These are phyloP conservation scores for Aspergillus cristatus DNA, from an alignment of 495 filamentous ascomycete species.

Conservation along the genomic window DNA sequence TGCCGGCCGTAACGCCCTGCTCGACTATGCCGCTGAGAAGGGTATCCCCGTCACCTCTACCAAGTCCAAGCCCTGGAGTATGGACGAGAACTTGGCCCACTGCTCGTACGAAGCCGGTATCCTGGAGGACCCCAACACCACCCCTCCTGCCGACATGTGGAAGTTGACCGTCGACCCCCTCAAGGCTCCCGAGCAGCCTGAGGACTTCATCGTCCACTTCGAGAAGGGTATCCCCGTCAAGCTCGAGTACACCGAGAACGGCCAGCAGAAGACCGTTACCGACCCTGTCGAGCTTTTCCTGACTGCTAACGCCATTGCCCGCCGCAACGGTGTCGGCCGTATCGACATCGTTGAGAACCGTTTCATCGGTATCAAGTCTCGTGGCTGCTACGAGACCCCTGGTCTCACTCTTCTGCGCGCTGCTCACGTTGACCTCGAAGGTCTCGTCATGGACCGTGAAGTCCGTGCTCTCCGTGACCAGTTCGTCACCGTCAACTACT, in stretches of 20 bases:
- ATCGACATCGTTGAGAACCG: slow-evolving; percentile 89
- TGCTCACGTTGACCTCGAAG: slow-evolving; percentile 78
- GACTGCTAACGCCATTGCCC: slow-evolving; percentile 67
- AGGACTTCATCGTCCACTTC: slow-evolving; percentile 71
- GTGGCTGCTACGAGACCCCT: slow-evolving; percentile 86
- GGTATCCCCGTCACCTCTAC: slow-evolving; percentile 81
- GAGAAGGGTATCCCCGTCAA: slow-evolving; percentile 77
- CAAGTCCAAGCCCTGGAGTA: slow-evolving; percentile 75
- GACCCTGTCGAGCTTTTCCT: slow-evolving; percentile 75
- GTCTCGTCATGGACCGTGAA: slow-evolving; percentile 74
- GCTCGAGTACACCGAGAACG: slow-evolving; percentile 47
- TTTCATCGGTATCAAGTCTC: slow-evolving; percentile 77
- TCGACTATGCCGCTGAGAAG: slow-evolving; percentile 71
- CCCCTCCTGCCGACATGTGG: slow-evolving; percentile 77
- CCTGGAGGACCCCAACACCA: slow-evolving; percentile 40
- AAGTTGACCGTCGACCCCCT: slow-evolving; percentile 66
- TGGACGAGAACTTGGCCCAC: slow-evolving; percentile 84
- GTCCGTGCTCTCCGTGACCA: slow-evolving; percentile 78
- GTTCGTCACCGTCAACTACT: slow-evolving; percentile 66
- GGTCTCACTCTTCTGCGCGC: slow-evolving; percentile 62
- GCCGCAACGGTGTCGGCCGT: slow-evolving; percentile 69
- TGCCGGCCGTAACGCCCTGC: slow-evolving; percentile 76
- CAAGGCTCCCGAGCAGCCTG: slow-evolving; percentile 65
- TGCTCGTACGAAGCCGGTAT: slow-evolving; percentile 84
- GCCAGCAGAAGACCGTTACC: slow-evolving; percentile 50